Percentiles rank a stretch among this genome's conserved stretches.
Conservation (phyloP, 2,329 filamentous ascomycete species). For the Furcasterigmium furcatum region DNA sequence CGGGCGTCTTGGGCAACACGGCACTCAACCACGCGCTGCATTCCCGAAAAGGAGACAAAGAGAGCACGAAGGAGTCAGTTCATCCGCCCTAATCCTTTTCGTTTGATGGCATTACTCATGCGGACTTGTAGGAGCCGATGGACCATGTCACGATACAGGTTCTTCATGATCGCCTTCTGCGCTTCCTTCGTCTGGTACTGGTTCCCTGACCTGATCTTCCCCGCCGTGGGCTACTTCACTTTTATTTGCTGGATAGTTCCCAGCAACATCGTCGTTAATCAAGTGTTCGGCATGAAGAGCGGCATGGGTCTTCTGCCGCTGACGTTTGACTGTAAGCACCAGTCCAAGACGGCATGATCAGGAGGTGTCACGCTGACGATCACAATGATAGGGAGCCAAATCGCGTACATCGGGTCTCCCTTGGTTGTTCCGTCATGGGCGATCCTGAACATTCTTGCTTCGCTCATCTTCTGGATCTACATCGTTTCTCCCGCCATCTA, state of each 20-base stretch:
- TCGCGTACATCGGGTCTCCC: constrained; percentile 36
- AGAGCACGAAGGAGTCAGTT: constrained; percentile 10
- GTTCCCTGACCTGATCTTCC: constrained; percentile 45
- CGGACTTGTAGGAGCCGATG: constrained; percentile 16
- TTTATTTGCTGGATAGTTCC: constrained; percentile 47
- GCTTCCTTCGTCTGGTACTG: constrained; percentile 43
- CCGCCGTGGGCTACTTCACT: constrained; percentile 36
- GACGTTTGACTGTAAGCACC: constrained; percentile 34
- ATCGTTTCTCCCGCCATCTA: constrained; percentile 40
- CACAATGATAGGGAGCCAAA: constrained; percentile 21
- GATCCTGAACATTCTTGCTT: constrained; percentile 43
- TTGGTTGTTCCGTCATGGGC: constrained; percentile 39
- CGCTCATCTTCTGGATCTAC: constrained; percentile 43
- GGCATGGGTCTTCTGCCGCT: constrained; percentile 34
- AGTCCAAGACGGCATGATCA: background rate
- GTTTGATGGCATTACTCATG: constrained; percentile 3
- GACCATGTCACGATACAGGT: constrained; percentile 28
- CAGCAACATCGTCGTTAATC: constrained; percentile 40
- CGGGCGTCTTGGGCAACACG: constrained; percentile 44
- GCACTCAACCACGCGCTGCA: constrained; percentile 39
- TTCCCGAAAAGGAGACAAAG: constrained; percentile 28
- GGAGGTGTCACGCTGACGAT: too few relatives aligned
- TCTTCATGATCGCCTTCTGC: constrained; percentile 26
- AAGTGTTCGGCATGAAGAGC: constrained; percentile 44
- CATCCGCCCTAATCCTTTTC: background rate